Conservation (phyloP, 192 early-diverging fungal species). For the Kappamyces sp. region DNA sequence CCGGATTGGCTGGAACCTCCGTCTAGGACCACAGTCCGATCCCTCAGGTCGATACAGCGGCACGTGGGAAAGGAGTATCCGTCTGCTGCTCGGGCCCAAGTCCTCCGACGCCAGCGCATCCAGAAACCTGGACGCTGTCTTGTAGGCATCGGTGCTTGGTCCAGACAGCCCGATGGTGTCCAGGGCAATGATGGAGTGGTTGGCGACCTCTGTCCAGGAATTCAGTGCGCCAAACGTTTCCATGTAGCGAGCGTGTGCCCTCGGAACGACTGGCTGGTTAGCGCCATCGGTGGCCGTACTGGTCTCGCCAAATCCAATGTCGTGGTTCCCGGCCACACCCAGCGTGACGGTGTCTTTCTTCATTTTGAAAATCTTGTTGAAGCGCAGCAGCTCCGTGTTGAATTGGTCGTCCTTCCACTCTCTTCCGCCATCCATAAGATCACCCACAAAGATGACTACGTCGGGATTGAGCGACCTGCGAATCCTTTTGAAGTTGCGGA, state of each 20-base stretch:
- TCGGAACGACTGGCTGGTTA: slow-evolving; percentile 24
- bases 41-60: slow-evolving; percentile 68
- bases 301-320: slow-evolving; percentile 64
- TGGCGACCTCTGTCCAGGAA: slow-evolving; percentile 24
- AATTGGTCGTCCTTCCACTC: slow-evolving; percentile 46
- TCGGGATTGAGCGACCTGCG: slow-evolving; percentile 53
- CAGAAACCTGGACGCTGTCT: slow-evolving; percentile 50
- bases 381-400: slow-evolving; percentile 47
- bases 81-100: slow-evolving; percentile 16
- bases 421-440: slow-evolving; percentile 65
- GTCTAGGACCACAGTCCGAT: slow-evolving; percentile 63
- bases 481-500: slow-evolving; percentile 64
- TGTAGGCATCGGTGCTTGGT: slow-evolving; percentile 25
- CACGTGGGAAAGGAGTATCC: slow-evolving; percentile 80
- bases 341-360: slow-evolving; percentile 33
- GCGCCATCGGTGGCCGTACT: neutral
- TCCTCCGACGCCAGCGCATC: slow-evolving; percentile 8
- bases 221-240: slow-evolving; percentile 35
- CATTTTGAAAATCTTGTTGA: slow-evolving; percentile 44
- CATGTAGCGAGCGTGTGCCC: slow-evolving; percentile 33
- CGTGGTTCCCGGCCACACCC: slow-evolving; percentile 87
- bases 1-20: slow-evolving; percentile 46
- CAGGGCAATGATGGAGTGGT: slow-evolving; percentile 62
- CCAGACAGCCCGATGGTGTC: slow-evolving; percentile 72
- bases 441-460: slow-evolving; percentile 71